Evolutionary conservation across 805 yeast species (phyloP).

Genomic region (Yarrowia deformans): DNA sequence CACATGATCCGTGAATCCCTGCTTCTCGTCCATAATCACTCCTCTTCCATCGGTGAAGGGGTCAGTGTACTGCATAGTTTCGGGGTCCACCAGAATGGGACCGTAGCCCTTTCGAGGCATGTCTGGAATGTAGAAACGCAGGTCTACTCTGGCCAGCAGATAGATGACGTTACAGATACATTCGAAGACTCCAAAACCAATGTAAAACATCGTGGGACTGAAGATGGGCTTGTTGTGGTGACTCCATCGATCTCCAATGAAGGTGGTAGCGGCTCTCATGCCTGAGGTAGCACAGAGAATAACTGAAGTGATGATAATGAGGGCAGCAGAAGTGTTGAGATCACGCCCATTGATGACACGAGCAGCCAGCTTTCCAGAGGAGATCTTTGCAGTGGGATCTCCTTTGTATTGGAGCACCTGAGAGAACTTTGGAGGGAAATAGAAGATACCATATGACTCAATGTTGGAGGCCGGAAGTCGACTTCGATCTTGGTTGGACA

Average conservation of each 20-base stretch:
- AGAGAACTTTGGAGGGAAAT: conserved; percentile 28
- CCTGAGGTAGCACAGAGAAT: conserved; percentile 15
- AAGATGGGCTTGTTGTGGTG: conserved; percentile 20
- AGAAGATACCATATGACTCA: conserved; percentile 32
- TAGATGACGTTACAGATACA: conserved; percentile 62
- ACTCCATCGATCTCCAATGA: conserved; percentile 25
- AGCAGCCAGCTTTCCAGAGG: conserved; percentile 22
- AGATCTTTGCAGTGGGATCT: conserved; percentile 9
- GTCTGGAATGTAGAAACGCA: conserved; percentile 83
- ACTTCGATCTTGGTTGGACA: conserved; percentile 9
- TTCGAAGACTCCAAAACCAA: conserved; percentile 74
- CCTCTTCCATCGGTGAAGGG: conserved; percentile 12
- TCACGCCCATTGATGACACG: conserved; percentile 18
- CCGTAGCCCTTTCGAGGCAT: conserved; percentile 51
- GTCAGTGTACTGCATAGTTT: conserved; percentile 25
- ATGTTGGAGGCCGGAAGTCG: conserved; percentile 28
- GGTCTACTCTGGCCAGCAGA: conserved; percentile 70
- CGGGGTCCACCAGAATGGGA: conserved; percentile 18
- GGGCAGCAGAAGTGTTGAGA: neutral
- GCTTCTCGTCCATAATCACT: conserved; percentile 9
- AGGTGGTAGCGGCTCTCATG: conserved; percentile 27
- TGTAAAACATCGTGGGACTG: conserved; percentile 57
- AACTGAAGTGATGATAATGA: conserved; percentile 6
- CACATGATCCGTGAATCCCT: conserved; percentile 18
- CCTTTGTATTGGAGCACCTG: conserved; percentile 33